Percentiles rank a stretch among this genome's conserved stretches.
These are phyloP conservation scores for Metarhizium robertsii DNA, from an alignment of 2,329 filamentous ascomycete genomes.

Conservation along the genomic window DNA sequence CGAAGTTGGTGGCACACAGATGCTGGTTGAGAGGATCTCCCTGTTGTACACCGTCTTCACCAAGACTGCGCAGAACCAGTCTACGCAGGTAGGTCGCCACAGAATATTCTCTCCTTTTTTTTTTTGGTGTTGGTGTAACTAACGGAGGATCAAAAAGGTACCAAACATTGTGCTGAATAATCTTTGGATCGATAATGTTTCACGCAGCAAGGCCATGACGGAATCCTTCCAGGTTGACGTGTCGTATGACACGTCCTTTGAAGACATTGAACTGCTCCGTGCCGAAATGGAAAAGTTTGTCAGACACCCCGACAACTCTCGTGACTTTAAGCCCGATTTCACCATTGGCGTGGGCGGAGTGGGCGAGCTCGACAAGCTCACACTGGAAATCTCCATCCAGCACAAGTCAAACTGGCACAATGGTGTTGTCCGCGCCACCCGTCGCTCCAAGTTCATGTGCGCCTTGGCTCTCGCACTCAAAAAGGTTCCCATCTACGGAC, in stretches of 20 bases:
- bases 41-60: conserved; percentile 89
- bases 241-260: conserved; percentile 77
- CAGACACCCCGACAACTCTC: conserved; percentile 68
- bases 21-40: conserved; percentile 88
- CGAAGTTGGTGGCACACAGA: conserved; percentile 60
- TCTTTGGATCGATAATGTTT: conserved; percentile 92
- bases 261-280: conserved; percentile 79
- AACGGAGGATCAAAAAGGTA: conserved; percentile 48
- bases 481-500: conserved; percentile 76
- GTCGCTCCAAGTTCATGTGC: conserved; percentile 95
- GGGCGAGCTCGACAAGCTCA: conserved; percentile 78
- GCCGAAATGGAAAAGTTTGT: conserved; percentile 82
- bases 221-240: conserved; percentile 74
- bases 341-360: conserved; percentile 70
- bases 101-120: not conserved
- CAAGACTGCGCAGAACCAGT: conserved; percentile 71
- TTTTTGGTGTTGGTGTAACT: not conserved
- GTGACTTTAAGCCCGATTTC: conserved; percentile 85
- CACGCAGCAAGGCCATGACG: conserved; percentile 83
- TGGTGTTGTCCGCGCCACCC: conserved; percentile 67
- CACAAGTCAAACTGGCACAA: conserved; percentile 94
- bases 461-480: conserved; percentile 77
- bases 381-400: conserved; percentile 72
- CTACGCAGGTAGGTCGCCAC: conserved; percentile 41
- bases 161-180: conserved; percentile 90